Conservation (phyloP, 495 filamentous ascomycete species). For the Penicillium crystallinum region DNA sequence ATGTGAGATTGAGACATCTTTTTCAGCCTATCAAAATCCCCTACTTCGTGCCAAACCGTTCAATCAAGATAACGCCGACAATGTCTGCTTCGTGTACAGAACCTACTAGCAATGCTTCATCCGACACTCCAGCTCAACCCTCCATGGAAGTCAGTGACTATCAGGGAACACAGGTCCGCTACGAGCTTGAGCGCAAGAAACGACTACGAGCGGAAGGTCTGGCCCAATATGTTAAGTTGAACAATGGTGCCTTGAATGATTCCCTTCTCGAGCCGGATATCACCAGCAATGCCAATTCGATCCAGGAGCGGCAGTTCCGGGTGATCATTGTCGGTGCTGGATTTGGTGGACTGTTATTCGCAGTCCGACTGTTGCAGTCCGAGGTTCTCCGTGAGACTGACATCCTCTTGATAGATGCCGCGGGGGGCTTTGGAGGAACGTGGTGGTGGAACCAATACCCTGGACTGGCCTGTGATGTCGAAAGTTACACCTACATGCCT, state of each 20-base stretch:
- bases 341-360: slow-evolving; percentile 43
- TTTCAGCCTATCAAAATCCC: background rate
- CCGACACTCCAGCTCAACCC: background rate
- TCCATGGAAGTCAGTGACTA: background rate
- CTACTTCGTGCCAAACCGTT: background rate
- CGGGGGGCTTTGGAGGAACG: slow-evolving; percentile 42
- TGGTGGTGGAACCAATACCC: slow-evolving; percentile 46
- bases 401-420: slow-evolving; percentile 45
- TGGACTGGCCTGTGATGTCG: slow-evolving; percentile 29
- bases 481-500: slow-evolving; percentile 41
- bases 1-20: background rate
- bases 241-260: no score
- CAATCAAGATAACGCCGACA: background rate
- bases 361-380: slow-evolving; percentile 45
- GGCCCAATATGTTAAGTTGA: background rate
- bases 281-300: background rate
- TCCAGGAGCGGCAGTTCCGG: background rate
- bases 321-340: slow-evolving; percentile 47
- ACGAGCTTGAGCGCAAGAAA: background rate
- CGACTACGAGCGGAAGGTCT: background rate
- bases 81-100: background rate
- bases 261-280: no score
- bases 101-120: background rate
- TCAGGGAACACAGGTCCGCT: background rate
- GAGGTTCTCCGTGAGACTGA: slow-evolving; percentile 36